Conservation (phyloP, 257 asterid species). For the Nicotiana benthamiana region DNA sequence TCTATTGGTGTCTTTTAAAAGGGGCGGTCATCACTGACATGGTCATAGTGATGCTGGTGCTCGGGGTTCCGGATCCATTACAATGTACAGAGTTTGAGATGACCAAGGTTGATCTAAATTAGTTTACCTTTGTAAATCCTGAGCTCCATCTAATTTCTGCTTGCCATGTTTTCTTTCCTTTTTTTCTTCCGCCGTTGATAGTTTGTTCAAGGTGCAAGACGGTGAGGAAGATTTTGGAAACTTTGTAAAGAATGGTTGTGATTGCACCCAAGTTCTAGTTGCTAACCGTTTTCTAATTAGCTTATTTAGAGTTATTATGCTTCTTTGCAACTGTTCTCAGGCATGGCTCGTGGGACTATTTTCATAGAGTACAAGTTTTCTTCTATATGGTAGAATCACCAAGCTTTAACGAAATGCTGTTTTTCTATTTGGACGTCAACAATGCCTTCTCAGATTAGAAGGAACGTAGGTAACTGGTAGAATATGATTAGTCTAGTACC, state of each 20-base stretch:
- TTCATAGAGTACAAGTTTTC: background rate
- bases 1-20: slow-evolving; percentile 23
- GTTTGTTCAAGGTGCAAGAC: background rate
- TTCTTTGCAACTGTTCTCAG: background rate
- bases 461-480: background rate
- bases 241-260: background rate
- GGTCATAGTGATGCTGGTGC: background rate
- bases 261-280: background rate
- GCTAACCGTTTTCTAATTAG: background rate
- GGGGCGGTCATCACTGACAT: slow-evolving; percentile 20
- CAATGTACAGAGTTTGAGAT: background rate
- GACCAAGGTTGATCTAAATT: background rate
- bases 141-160: background rate
- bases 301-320: background rate
- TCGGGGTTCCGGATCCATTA: background rate
- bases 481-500: background rate
- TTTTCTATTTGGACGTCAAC: background rate
- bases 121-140: background rate
- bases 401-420: background rate
- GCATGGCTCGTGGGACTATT: background rate
- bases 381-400: background rate
- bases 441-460: background rate
- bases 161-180: background rate
- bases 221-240: background rate
- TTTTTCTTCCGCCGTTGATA: background rate